A percentile compares a stretch with the other conserved stretches of the same genome.
Conservation (phyloP, 257 asterid species). For the Salvia rosmarinus region DNA sequence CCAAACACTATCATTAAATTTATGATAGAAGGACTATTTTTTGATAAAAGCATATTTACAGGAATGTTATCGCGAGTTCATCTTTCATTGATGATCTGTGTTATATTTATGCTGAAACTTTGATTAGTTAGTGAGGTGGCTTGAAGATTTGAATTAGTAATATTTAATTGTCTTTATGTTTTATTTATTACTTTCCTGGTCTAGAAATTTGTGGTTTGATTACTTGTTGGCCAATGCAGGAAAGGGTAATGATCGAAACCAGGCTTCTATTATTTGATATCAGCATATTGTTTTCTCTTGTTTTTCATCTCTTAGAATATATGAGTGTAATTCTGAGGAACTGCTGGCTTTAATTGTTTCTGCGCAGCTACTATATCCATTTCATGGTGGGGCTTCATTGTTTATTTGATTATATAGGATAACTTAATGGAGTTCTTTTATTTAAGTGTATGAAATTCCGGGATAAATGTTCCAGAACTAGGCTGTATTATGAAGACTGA, state of each 20-base stretch:
- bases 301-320: slow-evolving; percentile 22
- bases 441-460: background rate
- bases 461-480: background rate
- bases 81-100: background rate
- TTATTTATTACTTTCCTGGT: background rate
- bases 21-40: too few relatives aligned
- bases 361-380: background rate
- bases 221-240: background rate
- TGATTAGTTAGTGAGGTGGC: background rate
- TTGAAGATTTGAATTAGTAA: background rate
- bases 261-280: background rate
- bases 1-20: too few relatives aligned
- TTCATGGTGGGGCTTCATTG: background rate
- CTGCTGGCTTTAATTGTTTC: background rate
- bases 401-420: background rate
- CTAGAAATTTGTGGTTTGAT: background rate
- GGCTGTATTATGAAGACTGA: background rate
- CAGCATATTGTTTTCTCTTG: background rate
- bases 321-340: slow-evolving; percentile 12
- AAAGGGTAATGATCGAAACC: background rate
- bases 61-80: background rate
- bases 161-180: background rate
- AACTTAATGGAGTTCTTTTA: background rate
- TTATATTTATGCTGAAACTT: slow-evolving; percentile 6
- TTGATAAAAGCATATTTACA: too few relatives aligned